Evolutionary conservation across 2,329 filamentous ascomycete species (phyloP), one percentile per base, ranked within the genome.

Genomic region (Colletotrichum tropicale): DNA sequence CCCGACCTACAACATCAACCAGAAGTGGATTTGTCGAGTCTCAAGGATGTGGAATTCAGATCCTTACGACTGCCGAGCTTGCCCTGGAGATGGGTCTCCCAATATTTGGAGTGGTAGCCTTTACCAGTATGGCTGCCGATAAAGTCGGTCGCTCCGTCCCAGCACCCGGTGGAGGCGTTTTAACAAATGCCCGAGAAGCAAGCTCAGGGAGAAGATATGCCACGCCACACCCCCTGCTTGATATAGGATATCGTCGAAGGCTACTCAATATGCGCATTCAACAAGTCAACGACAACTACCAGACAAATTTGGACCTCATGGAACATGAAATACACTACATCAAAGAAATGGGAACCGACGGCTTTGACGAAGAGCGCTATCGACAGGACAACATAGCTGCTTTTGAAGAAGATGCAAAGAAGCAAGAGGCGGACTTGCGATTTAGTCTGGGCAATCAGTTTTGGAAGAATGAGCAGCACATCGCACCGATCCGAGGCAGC

Each of bases 181-280:
- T 86, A 52, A 81, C 80, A 8, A 78, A 79, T 36, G 83, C 81
- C 2, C 76, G 79, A 77, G 97, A 99, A 89, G 92, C 94, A 78
- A 91, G 93, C 62, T 93, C 95, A 87, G 32, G 52, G 56, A 67
- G 61, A 15, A 55, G 69, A 8, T 70, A 66, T 26, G 96, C 96
- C 84, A 98, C 96, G 91, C 95, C 96, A 43, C 98, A 96, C 69
- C 97, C 97, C 77, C 91, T 99, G 74, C 91, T 99, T 48, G 97
- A 99, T 84, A 98, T 99, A 86, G 98, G 97, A 85, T 98, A 99
- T 89, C 94, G 97, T 77, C 95, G 94, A 81, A 93, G 96, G 82
- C 97, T 98, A 88, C 94, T 99, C 82, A 95, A 98, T 81, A 92
- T 97, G 72, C 94, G 96, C 85, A 96, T 95, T 88, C 94, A 93